Conservation (phyloP, 1,284 basidiomycete genomes). For the Puccinia hordei region DNA sequence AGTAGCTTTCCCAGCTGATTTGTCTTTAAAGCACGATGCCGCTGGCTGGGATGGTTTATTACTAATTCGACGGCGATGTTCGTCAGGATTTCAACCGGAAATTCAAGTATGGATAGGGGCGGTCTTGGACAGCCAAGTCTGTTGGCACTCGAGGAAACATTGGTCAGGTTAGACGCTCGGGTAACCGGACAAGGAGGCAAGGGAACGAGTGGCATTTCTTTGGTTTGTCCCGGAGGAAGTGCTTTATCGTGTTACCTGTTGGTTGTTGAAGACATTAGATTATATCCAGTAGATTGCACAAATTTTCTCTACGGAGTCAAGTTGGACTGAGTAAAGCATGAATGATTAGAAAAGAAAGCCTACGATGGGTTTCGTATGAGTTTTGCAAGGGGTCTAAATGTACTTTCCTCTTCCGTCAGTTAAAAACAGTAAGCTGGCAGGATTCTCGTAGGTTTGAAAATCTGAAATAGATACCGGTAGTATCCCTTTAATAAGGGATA, state of each 20-base stretch:
- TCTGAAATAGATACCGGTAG: background rate
- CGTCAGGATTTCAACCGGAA: slow-evolving; percentile 26
- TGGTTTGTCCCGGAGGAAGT: background rate
- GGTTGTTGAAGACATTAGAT: background rate
- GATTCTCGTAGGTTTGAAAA: background rate
- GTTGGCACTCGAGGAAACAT: background rate
- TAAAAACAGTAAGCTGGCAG: background rate
- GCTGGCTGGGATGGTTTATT: slow-evolving; percentile 7
- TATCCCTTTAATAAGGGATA: background rate
- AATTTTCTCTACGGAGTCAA: background rate
- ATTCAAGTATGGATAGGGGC: slow-evolving; percentile 13
- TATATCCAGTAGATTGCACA: background rate
- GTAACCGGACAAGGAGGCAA: background rate
- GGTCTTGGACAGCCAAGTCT: background rate
- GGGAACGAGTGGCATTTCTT: slow-evolving; percentile 3
- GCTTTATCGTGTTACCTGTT: background rate
- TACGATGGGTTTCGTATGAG: background rate
- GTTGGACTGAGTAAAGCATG: background rate
- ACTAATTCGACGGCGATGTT: slow-evolving; percentile 8
- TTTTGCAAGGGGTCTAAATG: background rate
- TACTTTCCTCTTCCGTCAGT: background rate
- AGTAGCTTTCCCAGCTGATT: slow-evolving; percentile 21
- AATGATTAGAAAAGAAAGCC: background rate
- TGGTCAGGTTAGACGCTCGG: background rate
- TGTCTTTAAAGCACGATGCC: slow-evolving; percentile 8